Conservation (phyloP, 352 stramenopile species). For the Phytophthora multivora region DNA sequence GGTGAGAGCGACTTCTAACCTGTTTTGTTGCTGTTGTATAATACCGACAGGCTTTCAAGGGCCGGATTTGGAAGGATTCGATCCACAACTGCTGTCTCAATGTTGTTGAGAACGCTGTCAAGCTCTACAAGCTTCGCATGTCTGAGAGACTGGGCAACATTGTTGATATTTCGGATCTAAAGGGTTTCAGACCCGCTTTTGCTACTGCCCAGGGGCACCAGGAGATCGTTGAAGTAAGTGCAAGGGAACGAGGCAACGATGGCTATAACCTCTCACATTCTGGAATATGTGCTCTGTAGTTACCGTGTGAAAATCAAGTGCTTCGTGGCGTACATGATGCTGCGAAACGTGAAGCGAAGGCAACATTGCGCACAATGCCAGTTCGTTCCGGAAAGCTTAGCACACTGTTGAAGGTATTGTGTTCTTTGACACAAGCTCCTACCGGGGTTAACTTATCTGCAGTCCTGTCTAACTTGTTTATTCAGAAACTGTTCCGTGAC, state of each 20-base stretch:
- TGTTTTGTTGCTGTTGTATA: neutral
- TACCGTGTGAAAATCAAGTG: constrained; percentile 64
- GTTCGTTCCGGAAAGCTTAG: constrained; percentile 71
- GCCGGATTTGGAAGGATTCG: constrained; percentile 74
- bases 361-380: constrained; percentile 62
- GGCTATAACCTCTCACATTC: neutral
- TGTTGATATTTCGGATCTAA: constrained; percentile 74
- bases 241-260: neutral
- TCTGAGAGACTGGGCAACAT: constrained; percentile 64
- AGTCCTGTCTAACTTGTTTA: constrained; percentile 7
- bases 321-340: constrained; percentile 53
- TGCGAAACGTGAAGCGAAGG: constrained; percentile 54
- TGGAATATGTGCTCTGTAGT: constrained; percentile 32
- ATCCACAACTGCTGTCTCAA: constrained; percentile 86
- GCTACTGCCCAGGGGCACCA: constrained; percentile 28
- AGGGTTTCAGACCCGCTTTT: constrained; percentile 56
- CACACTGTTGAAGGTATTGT: constrained; percentile 54
- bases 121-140: constrained; percentile 83
- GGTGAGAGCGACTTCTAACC: neutral
- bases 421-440: neutral
- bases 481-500: constrained; percentile 82
- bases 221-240: constrained; percentile 45
- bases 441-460: neutral
- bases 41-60: constrained; percentile 64
- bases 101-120: constrained; percentile 78